These are phyloP conservation scores for Colletotrichum destructivum DNA, from an alignment of 2,329 filamentous ascomycete species.

Conservation along the genomic window DNA sequence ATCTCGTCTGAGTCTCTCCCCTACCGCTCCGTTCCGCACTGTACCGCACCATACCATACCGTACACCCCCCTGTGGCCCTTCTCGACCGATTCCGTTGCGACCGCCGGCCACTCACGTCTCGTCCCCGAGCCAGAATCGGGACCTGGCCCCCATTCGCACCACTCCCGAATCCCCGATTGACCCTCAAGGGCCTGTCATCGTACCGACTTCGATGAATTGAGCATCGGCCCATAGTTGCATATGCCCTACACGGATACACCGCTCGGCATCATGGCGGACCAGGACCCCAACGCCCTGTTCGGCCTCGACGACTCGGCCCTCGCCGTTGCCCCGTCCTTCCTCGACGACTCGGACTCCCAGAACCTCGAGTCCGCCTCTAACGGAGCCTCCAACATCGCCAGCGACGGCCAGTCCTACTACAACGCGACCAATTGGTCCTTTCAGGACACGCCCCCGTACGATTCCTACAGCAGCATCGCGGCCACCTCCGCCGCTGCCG, in stretches of 20 bases:
- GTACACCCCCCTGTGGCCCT: conserved; percentile 10
- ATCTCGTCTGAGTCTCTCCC: too few relatives aligned
- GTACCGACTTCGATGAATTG: conserved; percentile 39
- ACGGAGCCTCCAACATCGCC: conserved; percentile 42
- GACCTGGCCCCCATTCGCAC: conserved; percentile 17
- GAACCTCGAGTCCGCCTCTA: conserved; percentile 40
- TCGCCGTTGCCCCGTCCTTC: conserved; percentile 49
- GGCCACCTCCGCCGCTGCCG: conserved; percentile 53
- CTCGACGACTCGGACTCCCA: conserved; percentile 50
- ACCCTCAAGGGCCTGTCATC: conserved; percentile 13
- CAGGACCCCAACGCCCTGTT: conserved; percentile 60
- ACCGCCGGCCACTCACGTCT: conserved; percentile 33
- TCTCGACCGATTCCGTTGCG: conserved; percentile 30
- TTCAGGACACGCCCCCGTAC: conserved; percentile 64
- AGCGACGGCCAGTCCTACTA: conserved; percentile 48
- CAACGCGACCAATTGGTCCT: conserved; percentile 62
- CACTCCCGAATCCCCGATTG: conserved; percentile 2
- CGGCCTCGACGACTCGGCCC: conserved; percentile 61
- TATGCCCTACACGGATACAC: conserved; percentile 14
- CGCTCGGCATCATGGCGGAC: conserved; percentile 54
- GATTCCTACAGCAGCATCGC: conserved; percentile 57
- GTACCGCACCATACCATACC: background rate
- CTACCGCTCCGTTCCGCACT: background rate
- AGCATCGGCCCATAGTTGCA: conserved; percentile 46
- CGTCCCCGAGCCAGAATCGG: conserved; percentile 28